Base-by-base conservation (phyloP, 1,284 basidiomycete species). In the Porodaedalea pini region DNA sequence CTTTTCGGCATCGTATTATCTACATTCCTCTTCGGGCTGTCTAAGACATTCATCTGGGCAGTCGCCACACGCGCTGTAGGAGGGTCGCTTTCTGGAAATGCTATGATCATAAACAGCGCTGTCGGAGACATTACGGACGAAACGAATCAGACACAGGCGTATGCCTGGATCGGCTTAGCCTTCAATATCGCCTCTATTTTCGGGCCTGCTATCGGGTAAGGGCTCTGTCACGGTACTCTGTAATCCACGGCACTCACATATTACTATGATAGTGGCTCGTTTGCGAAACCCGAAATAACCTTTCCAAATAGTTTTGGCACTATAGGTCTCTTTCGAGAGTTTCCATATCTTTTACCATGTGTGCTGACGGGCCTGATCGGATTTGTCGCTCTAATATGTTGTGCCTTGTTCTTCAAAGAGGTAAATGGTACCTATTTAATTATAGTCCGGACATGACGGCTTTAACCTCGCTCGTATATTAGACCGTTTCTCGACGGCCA, bases 331-430 rank as follows among this genome's bases (percentile, higher is more conserved):
- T 65, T 64, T 57, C 34, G 43, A 17, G 44, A 51, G 4, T 63
- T 64, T 53, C 67, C 67, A 2, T 68, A 67, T 50, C 63, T 68
- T 40, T 58, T 67, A 17, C 65, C 66, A 27, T 68, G 67, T 49
- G 39, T 54, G 10, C 43, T 62, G 8, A 54, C 62, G 13, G 60
- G 61, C 10, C 15, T 59, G 3, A 50, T 54, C 10, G 48, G 59
- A 5, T 27, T 57, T 15, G 62, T 36, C 27, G 48, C 58, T 11
- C 49, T 62, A 13, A 32, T 61, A 3, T 25, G 53, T 21, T 59
- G 58, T 23, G 51, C 41, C 36, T 39, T 54, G 13, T 54, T 54
- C 41, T 54, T 54, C 53, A 44, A 47, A 37, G 53, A 54, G 27
- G 53, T 54, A n/a, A 32, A 25, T 47, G 2, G 41, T 44, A 21